Base-by-base conservation (phyloP, 1,284 basidiomycete species). In the Apiotrichum domesticum region DNA sequence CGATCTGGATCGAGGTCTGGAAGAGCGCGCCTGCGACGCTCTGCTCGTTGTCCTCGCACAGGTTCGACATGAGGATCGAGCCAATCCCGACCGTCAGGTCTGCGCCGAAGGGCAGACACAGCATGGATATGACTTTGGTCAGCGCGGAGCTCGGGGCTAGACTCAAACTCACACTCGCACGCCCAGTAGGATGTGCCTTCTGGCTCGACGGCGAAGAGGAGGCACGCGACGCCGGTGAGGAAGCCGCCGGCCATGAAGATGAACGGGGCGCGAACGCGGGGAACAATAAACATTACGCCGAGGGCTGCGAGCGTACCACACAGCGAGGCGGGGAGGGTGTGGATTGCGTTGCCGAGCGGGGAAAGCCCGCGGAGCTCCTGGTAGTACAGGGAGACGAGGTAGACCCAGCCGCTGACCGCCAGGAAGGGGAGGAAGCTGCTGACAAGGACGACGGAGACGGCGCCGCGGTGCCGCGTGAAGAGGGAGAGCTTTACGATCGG, bases 31-130 rank as follows among this genome's bases (percentile, higher is more conserved):
- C 68, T 5, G 55, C 68, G 35, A 68, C 59, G 14, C 65, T 64
- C 56, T 68, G 68, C 62, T 70, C 64, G 45, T 68, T 61, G 63
- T 66, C 64, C 15, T 54, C 48, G 43, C 59, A 66, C 43, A 69
- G 54, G 55, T 70, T 71, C 43, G 68, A 70, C 51, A 72, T 68
- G 46, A 71, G 56, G 50, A 72, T 62, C 1, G 61, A 66, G 0
- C 70, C 70, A 9, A 69, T 63, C 8, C 64, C 68, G 10, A 67
- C 61, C 3, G 65, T 70, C 33, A 70, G 59, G 58, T 70, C 68
- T 3, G 65, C 63, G 3, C 71, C 68, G 46, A 69, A 69, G 4
- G 68, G 67, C 6, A 65, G 58, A 45, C 68, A 61, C 39, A 70
- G 59, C 41, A 56, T 61, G 2, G 64, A 61, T 14, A 71, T 47